Evolutionary conservation across 371 early-diverging fungal species (phyloP), one percentile per base, ranked within the genome.

Genomic region (Mucor indicus): DNA sequence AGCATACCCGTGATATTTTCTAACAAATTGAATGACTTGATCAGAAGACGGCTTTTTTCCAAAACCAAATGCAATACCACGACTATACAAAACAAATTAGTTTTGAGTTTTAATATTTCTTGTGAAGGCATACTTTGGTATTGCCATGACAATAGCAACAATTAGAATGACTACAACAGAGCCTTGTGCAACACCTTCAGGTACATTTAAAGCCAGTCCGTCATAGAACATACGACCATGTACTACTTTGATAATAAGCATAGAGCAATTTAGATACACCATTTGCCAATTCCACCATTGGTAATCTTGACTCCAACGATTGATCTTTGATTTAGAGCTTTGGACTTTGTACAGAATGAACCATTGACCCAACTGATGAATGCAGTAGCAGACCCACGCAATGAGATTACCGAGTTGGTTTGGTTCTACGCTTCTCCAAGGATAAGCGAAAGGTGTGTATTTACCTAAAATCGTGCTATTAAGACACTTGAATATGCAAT

Each of bases 231-330:
- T 10, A 27, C 65, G 69, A 0, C 64, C 53, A 35, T 69, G 73
- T 5, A 66, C 29, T 17, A 65, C 29, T 33, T 72, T 72, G 24
- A 56, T 66, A 2, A 60, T 17, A 9, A 57, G 32, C 73, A 72
- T 72, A 13, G 48, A 41, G 7, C 36, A 51, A 44, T 72, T 72
- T 30, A 72, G 52, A 42, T 57, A 60, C 1, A 72, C 44, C 73
- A 72, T 69, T 41, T 57, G 46, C 69, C 64, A 69, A 57, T 72
- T 72, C 66, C 69, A 69, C 63, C 63, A 62, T 49, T 50, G 60
- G 33, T 61, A 64, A n/a, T 63, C 41, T 16, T 46, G 35, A 17
- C 59, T 54, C 68, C 69, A 72, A 13, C 48, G 39, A 16, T 19
- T 19, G 11, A 25, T 51, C 10, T 54, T 39, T 32, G 44, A 17